Percentiles rank a stretch among this genome's conserved stretches.
phyloP scores from a whole-genome alignment of 2,329 filamentous ascomycete genomes.

The Gaeumannomyces sp. region DNA sequence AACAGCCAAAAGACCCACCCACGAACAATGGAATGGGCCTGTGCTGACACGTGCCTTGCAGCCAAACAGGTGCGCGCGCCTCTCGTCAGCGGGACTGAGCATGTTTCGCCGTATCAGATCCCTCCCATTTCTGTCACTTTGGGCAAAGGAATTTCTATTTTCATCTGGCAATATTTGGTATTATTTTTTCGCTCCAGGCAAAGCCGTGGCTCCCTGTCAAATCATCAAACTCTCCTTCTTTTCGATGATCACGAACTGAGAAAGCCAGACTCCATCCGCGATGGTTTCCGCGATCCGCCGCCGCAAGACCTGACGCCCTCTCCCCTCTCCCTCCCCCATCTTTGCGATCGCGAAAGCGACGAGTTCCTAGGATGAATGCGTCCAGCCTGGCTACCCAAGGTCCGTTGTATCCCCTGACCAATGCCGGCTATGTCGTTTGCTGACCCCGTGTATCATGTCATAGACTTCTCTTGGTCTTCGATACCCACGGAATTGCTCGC shows the following conservation, averaged over 20 bases:
- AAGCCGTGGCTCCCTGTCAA: not conserved
- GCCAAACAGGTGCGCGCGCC: not conserved
- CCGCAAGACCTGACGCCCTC: not conserved
- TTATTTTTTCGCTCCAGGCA: not conserved
- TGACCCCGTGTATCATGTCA: not conserved
- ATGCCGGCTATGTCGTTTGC: too few species aligned
- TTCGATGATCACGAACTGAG: not conserved
- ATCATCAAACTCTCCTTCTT: not conserved
- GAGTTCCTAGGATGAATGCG: not conserved
- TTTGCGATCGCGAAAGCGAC: not conserved
- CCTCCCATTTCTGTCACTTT: not conserved
- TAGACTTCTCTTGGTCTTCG: slow-evolving; percentile 39
- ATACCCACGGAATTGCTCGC: slow-evolving; percentile 46
- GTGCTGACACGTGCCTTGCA: not conserved
- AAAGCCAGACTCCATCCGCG: not conserved
- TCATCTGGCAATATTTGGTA: not conserved
- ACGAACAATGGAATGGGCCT: not conserved
- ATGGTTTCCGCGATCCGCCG: not conserved
- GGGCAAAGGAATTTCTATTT: not conserved
- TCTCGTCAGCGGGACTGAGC: not conserved
- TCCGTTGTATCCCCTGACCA: not conserved
- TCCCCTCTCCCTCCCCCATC: not conserved
- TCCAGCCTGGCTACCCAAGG: not conserved
- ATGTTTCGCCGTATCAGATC: not conserved
- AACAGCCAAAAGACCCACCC: not conserved